Conservation (phyloP, 139 green algal species). For the Closterium sp. region DNA sequence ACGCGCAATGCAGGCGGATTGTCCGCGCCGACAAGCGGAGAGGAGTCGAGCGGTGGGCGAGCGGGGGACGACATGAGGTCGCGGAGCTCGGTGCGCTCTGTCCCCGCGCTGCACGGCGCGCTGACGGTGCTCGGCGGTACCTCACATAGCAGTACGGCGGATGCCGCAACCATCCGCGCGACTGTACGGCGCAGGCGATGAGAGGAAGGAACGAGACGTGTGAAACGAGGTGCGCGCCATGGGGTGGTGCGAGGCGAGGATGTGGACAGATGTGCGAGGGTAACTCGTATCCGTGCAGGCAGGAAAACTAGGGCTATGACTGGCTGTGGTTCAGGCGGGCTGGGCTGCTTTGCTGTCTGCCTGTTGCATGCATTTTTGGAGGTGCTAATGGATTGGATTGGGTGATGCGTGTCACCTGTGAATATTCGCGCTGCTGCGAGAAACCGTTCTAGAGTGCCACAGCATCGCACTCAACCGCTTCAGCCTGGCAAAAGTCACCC, state of each 20-base stretch:
- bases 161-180: background rate
- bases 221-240: background rate
- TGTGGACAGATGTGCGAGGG: background rate
- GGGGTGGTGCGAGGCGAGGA: background rate
- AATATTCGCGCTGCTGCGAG: too few relatives aligned
- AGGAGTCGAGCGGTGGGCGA: background rate
- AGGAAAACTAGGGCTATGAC: too few relatives aligned
- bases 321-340: too few relatives aligned
- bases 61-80: background rate
- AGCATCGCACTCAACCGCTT: too few relatives aligned
- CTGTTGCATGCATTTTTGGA: too few relatives aligned
- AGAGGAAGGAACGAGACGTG: background rate
- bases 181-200: background rate
- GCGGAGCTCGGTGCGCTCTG: background rate
- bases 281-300: background rate
- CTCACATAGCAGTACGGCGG: background rate
- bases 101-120: background rate
- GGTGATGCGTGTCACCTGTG: too few relatives aligned
- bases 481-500: too few relatives aligned
- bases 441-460: too few relatives aligned
- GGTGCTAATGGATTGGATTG: too few relatives aligned
- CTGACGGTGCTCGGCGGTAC: background rate
- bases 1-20: background rate
- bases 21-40: background rate
- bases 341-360: too few relatives aligned